Evolutionary conservation across 148 eudicot genomes (phyloP).

Genomic region (Vaccinium darrowii): DNA sequence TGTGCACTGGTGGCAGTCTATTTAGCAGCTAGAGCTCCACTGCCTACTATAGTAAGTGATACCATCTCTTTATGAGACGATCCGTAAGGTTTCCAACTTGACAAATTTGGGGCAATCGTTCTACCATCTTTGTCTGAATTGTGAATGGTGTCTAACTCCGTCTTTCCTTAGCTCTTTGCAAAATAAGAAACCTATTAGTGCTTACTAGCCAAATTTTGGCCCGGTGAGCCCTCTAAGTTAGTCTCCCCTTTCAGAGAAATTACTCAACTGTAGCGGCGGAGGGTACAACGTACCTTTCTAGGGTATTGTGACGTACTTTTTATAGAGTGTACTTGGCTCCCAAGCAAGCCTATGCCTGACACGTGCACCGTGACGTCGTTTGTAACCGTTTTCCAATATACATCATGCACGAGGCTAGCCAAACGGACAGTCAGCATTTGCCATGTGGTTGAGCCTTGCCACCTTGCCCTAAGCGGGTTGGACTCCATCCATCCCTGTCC

Average conservation of each 20-base stretch:
- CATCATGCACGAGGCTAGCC: neutral
- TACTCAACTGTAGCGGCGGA: neutral
- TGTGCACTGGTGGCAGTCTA: too few species aligned
- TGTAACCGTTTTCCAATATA: neutral
- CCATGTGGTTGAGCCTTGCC: neutral
- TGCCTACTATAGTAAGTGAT: too few species aligned
- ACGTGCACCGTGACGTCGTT: neutral
- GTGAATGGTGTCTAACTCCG: too few species aligned
- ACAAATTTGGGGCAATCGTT: too few species aligned
- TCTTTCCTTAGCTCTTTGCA: too few species aligned
- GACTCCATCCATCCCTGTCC: neutral
- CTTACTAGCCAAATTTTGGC: too few species aligned
- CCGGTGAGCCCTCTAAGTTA: too few species aligned
- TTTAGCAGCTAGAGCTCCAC: too few species aligned
- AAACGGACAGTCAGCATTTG: neutral
- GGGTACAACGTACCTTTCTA: neutral
- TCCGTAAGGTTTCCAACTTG: too few species aligned
- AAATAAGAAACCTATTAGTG: too few species aligned
- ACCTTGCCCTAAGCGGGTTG: neutral
- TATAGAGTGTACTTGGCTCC: neutral
- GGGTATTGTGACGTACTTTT: neutral
- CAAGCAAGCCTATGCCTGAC: neutral
- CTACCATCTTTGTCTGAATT: too few species aligned
- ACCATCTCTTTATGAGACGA: too few species aligned
- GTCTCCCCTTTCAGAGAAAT: neutral